Conservation (phyloP, 192 early-diverging fungal genomes). For the Coemansia sp. region DNA sequence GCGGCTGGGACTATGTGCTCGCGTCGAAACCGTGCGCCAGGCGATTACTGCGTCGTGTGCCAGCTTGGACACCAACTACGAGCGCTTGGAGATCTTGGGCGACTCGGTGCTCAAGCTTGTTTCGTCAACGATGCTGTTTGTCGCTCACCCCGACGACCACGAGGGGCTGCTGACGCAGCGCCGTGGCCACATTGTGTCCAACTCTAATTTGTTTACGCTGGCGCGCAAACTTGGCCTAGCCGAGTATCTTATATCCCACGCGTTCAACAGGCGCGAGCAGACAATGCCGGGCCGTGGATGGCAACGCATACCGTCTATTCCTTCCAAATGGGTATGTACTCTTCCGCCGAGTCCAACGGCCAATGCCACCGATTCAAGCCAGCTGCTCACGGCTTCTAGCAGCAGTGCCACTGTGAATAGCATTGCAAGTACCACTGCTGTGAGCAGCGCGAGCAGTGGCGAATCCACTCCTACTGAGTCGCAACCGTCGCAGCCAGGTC, state of each 20-base stretch:
- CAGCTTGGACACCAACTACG: constrained; percentile 71
- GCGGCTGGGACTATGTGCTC: constrained; percentile 41
- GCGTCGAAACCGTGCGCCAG: constrained; percentile 52
- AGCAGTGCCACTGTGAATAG: neutral
- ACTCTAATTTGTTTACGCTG: constrained; percentile 63
- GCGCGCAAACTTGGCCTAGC: constrained; percentile 59
- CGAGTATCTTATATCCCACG: constrained; percentile 51
- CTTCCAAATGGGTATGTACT: constrained; percentile 20
- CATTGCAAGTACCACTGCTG: neutral
- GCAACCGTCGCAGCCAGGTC: neutral
- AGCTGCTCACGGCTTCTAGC: neutral
- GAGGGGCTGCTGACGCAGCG: constrained; percentile 79
- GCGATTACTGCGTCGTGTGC: constrained; percentile 79
- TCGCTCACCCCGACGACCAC: constrained; percentile 66
- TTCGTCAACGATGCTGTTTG: constrained; percentile 72
- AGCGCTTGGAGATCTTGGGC: constrained; percentile 86
- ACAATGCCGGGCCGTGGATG: constrained; percentile 41
- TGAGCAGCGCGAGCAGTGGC: neutral
- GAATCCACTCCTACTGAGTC: neutral
- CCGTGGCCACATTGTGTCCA: constrained; percentile 75
- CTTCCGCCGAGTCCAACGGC: neutral
- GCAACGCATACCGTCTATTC: constrained; percentile 23
- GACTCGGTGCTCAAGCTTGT: constrained; percentile 87
- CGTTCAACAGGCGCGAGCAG: constrained; percentile 32
- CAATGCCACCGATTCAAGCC: neutral